Percentiles rank a stretch among this genome's conserved stretches.
Evolutionary conservation across 2,329 filamentous ascomycete genomes (phyloP).

Genomic region (Ampelomyces quisqualis): DNA sequence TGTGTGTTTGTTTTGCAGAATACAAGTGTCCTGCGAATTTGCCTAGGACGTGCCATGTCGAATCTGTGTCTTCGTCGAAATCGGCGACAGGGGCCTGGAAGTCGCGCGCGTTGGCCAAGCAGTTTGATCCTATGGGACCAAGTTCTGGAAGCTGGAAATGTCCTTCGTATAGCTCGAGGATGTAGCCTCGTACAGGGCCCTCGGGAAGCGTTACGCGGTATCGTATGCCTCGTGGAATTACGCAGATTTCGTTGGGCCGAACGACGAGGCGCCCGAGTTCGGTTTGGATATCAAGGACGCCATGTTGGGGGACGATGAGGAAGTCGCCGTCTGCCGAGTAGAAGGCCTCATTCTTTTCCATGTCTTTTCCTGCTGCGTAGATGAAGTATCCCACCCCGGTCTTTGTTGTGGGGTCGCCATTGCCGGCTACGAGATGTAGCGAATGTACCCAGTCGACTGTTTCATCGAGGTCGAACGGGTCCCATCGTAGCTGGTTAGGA

Average conservation of each 20-base stretch:
- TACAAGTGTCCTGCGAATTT: conserved; percentile 65
- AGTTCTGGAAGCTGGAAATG: conserved; percentile 67
- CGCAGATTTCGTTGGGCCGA: conserved; percentile 66
- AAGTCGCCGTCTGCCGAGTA: conserved; percentile 77
- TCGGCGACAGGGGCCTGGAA: conserved; percentile 63
- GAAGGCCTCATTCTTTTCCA: conserved; percentile 73
- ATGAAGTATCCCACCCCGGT: conserved; percentile 77
- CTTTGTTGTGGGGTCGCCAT: conserved; percentile 78
- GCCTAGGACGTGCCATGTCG: conserved; percentile 59
- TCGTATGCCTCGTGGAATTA: conserved; percentile 66
- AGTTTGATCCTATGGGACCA: conserved; percentile 65
- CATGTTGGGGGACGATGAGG: conserved; percentile 65
- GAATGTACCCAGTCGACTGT: conserved; percentile 67
- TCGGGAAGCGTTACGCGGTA: conserved; percentile 62
- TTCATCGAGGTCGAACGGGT: conserved; percentile 72
- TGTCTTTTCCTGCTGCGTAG: conserved; percentile 75
- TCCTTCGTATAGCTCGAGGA: conserved; percentile 65
- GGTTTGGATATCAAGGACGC: conserved; percentile 66
- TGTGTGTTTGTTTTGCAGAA: conserved; percentile 61
- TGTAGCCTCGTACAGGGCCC: conserved; percentile 64
- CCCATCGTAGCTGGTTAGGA: conserved; percentile 80
- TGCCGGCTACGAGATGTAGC: conserved; percentile 72
- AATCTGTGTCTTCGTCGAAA: conserved; percentile 58
- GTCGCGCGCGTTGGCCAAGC: conserved; percentile 65
- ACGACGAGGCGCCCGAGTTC: conserved; percentile 66